Percentiles rank a stretch among this genome's conserved stretches.
phyloP scores from a whole-genome alignment of 805 yeast species.

The Priceomyces fermenticarens region DNA sequence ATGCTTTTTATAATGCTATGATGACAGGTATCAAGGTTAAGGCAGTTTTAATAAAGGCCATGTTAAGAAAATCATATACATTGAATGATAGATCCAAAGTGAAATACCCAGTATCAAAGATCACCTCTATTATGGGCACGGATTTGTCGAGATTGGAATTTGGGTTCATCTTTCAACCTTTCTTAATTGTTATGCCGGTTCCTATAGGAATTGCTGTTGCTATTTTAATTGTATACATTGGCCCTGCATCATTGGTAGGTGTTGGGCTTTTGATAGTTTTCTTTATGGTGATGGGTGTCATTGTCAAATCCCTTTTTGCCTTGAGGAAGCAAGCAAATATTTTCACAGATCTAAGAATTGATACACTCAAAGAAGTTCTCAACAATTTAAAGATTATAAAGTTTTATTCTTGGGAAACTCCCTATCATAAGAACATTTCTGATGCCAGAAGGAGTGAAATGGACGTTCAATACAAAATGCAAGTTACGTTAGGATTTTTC shows the following conservation, averaged over 20 bases:
- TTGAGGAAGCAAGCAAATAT: constrained; percentile 57
- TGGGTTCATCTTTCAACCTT: constrained; percentile 67
- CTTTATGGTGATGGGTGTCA: constrained; percentile 41
- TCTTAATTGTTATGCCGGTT: constrained; percentile 61
- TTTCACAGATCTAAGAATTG: constrained; percentile 75
- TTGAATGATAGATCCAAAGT: constrained; percentile 57
- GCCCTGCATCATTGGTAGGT: constrained; percentile 73
- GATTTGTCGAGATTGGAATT: constrained; percentile 80
- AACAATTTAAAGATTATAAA: constrained; percentile 78
- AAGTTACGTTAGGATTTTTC: constrained; percentile 56
- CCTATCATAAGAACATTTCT: constrained; percentile 59
- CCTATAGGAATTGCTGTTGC: constrained; percentile 62
- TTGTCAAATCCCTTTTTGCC: constrained; percentile 51
- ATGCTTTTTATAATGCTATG: constrained; percentile 59
- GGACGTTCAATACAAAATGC: constrained; percentile 57
- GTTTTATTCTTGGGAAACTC: constrained; percentile 87
- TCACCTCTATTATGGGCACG: constrained; percentile 77
- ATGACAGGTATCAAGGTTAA: constrained; percentile 69
- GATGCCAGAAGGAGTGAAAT: constrained; percentile 62
- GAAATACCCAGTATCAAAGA: constrained; percentile 62
- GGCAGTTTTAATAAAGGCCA: constrained; percentile 66
- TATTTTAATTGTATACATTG: constrained; percentile 63
- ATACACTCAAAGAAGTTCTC: constrained; percentile 73
- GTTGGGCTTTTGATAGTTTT: constrained; percentile 54
- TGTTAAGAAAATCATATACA: constrained; percentile 64